These are phyloP conservation scores for Solanum boliviense DNA, from an alignment of 257 asterid species.

Conservation along the genomic window DNA sequence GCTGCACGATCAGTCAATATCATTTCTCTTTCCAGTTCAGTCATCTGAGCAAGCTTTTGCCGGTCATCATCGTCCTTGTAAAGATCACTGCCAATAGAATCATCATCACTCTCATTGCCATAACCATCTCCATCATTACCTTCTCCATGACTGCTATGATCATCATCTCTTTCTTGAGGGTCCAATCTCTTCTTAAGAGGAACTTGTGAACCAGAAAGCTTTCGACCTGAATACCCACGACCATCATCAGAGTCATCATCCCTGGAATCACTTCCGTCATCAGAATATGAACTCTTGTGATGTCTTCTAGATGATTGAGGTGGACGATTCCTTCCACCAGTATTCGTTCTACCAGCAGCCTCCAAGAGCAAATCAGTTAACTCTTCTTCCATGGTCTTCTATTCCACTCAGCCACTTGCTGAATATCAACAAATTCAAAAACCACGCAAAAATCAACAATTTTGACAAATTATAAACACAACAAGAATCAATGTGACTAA, in stretches of 20 bases:
- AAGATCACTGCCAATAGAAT: constrained; percentile 92
- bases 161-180: constrained; percentile 65
- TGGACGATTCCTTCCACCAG: constrained; percentile 53
- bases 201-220: constrained; percentile 71
- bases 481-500: neutral
- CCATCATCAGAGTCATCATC: constrained; percentile 83
- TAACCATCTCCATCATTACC: constrained; percentile 42
- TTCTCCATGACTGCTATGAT: constrained; percentile 48
- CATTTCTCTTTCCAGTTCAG: constrained; percentile 87
- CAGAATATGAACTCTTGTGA: constrained; percentile 51
- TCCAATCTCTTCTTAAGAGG: constrained; percentile 93
- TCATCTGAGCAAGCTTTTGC: constrained; percentile 70
- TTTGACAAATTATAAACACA: neutral
- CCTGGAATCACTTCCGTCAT: constrained; percentile 80
- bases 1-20: constrained; percentile 80
- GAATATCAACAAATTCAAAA: neutral
- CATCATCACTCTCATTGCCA: constrained; percentile 66
- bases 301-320: constrained; percentile 60
- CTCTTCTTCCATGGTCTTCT: constrained; percentile 64
- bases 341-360: constrained; percentile 84
- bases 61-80: constrained; percentile 87
- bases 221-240: constrained; percentile 58
- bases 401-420: neutral
- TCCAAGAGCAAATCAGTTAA: constrained; percentile 75
- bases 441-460: neutral